Evolutionary conservation across 2,329 filamentous ascomycete species (phyloP).

Genomic region (Fusarium sacchari): DNA sequence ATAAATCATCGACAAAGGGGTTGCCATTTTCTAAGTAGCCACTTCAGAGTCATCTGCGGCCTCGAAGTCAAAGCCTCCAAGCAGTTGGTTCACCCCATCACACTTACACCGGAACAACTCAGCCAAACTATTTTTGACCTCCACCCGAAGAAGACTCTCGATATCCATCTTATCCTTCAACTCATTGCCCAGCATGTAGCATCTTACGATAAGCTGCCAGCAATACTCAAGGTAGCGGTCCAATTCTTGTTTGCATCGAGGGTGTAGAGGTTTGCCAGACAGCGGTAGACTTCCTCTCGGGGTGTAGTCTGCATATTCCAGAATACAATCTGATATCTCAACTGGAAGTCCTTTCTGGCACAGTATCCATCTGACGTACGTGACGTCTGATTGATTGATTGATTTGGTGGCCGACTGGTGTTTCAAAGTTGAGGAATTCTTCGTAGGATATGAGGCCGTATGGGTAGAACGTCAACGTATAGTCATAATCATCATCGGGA

Average conservation of each 20-base stretch:
- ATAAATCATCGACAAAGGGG: no score
- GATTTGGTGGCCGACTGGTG: no score
- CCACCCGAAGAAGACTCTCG: not conserved
- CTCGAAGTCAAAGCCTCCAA: not conserved
- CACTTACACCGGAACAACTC: not conserved
- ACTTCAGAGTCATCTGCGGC: no score
- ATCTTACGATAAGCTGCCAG: constrained; percentile 15
- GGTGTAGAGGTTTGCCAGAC: not conserved
- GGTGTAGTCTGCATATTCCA: not conserved
- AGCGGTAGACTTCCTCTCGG: not conserved
- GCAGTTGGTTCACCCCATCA: fast-evolving
- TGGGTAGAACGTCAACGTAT: not conserved
- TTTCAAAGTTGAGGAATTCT: constrained; percentile 1
- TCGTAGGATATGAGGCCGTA: constrained; percentile 15
- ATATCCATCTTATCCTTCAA: not conserved
- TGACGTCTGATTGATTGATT: not conserved
- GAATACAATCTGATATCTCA: not conserved
- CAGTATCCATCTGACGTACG: not conserved
- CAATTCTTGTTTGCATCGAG: not conserved
- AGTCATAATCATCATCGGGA: no score
- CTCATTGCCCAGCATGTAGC: constrained; percentile 9
- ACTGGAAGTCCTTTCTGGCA: not conserved
- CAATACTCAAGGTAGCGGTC: constrained; percentile 11
- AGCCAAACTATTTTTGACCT: not conserved
- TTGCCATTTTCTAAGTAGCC: no score